Conservation (phyloP, 164 flowering plant genomes). For the Nelumbo lutea region DNA sequence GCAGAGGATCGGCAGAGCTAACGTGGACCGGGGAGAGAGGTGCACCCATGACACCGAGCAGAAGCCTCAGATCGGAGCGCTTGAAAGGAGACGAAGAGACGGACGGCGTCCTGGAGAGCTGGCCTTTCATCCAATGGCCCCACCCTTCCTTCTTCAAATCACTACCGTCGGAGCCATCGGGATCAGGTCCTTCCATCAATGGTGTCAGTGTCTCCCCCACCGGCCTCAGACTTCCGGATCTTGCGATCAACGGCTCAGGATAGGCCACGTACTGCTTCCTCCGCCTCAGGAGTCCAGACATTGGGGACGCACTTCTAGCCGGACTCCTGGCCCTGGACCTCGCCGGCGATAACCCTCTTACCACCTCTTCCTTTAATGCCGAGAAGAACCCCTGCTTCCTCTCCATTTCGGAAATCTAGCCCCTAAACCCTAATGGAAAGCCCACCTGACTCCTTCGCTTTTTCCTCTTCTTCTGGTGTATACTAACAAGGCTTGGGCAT, state of each 20-base stretch:
- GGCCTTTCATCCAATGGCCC: constrained; percentile 86
- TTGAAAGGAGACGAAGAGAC: constrained; percentile 35
- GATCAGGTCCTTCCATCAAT: constrained; percentile 86
- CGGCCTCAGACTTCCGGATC: constrained; percentile 80
- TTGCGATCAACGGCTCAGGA: constrained; percentile 46
- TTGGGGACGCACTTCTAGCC: constrained; percentile 53
- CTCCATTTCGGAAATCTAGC: constrained; percentile 44
- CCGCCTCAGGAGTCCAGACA: constrained; percentile 48
- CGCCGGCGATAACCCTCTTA: constrained; percentile 78
- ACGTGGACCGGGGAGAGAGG: constrained; percentile 80
- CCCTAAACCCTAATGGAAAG: not conserved
- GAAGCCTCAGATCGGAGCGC: constrained; percentile 69
- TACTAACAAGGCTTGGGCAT: no score
- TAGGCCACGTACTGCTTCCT: constrained; percentile 27
- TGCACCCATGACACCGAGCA: constrained; percentile 66
- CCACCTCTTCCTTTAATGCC: constrained; percentile 68
- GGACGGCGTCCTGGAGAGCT: constrained; percentile 60
- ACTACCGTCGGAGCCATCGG: constrained; percentile 36
- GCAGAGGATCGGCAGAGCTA: constrained; percentile 42
- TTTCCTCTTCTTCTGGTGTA: no score
- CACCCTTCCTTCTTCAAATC: constrained; percentile 57
- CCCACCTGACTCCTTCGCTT: not conserved
- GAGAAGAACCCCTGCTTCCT: constrained; percentile 80
- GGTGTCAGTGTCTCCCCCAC: constrained; percentile 66
- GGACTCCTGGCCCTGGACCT: constrained; percentile 60